phyloP scores from a whole-genome alignment of 2,329 filamentous ascomycete genomes.

The Fusarium circinatum region DNA sequence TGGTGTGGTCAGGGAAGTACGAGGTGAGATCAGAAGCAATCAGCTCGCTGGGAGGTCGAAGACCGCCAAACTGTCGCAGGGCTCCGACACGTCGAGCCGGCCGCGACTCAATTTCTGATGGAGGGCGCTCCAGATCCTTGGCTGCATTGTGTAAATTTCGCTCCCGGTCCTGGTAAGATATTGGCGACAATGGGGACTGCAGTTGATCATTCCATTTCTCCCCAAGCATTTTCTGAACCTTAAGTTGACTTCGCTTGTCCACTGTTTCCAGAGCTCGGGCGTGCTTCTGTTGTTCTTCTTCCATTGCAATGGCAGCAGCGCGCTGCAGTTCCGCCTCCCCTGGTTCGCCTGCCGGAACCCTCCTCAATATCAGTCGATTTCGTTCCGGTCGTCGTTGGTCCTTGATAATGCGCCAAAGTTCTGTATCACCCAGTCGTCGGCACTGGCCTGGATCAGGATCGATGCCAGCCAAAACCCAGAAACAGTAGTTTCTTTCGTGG shows the following conservation, averaged over 20 bases:
- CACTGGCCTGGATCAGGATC: conserved; percentile 86
- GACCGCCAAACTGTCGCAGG: conserved; percentile 86
- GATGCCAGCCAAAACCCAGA: conserved; percentile 88
- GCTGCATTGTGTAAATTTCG: conserved; percentile 71
- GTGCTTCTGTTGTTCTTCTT: conserved; percentile 83
- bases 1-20: conserved; percentile 95
- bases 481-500: conserved; percentile 95
- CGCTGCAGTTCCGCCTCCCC: conserved; percentile 86
- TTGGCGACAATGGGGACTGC: conserved; percentile 87
- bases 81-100: conserved; percentile 60
- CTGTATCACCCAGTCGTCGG: conserved; percentile 83
- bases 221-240: conserved; percentile 89
- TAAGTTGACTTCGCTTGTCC: conserved; percentile 83
- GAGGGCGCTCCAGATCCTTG: conserved; percentile 67
- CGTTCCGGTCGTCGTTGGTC: conserved; percentile 86
- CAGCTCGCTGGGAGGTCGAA: conserved; percentile 93
- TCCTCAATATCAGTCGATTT: conserved; percentile 88
- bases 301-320: conserved; percentile 87
- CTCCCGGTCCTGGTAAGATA: conserved; percentile 76
- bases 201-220: conserved; percentile 84
- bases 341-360: conserved; percentile 92
- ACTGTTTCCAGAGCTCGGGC: conserved; percentile 69
- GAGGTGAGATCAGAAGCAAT: conserved; percentile 96
- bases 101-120: conserved; percentile 58
- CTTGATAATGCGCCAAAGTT: conserved; percentile 91